These are phyloP conservation scores for Saprolegnia diclina DNA, from an alignment of 352 stramenopile species.

Conservation along the genomic window DNA sequence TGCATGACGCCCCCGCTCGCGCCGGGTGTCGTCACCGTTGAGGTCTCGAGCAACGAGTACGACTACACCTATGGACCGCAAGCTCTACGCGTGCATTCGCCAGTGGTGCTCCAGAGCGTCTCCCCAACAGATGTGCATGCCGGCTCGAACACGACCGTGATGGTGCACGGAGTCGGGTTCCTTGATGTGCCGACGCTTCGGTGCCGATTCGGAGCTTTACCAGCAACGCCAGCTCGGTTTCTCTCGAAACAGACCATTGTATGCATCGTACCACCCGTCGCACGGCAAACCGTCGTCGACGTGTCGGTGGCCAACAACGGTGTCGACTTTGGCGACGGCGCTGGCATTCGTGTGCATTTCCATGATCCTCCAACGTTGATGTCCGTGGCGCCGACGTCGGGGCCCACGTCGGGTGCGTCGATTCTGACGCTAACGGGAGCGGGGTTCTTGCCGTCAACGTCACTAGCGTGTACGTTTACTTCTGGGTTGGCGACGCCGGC, in stretches of 20 bases:
- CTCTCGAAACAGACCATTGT: conserved; percentile 32
- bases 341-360: conserved; percentile 33
- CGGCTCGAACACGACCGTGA: conserved; percentile 30
- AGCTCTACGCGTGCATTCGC: conserved; percentile 31
- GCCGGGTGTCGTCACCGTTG: not conserved
- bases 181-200: conserved; percentile 26
- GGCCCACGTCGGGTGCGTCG: conserved; percentile 29
- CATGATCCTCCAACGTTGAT: conserved; percentile 29
- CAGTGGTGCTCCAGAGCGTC: conserved; percentile 32
- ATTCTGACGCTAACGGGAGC: conserved; percentile 33
- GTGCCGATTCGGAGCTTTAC: conserved; percentile 37
- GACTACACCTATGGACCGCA: conserved; percentile 32
- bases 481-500: conserved; percentile 14
- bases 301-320: conserved; percentile 40
- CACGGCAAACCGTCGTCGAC: conserved; percentile 20
- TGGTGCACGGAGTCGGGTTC: conserved; percentile 29
- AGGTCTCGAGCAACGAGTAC: conserved; percentile 25
- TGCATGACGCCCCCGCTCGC: not conserved
- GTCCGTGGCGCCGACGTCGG: conserved; percentile 31
- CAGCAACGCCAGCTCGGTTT: conserved; percentile 24
- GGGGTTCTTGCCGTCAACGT: conserved; percentile 33
- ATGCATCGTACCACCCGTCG: conserved; percentile 32
- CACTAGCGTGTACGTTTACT: conserved; percentile 38
- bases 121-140: conserved; percentile 33
- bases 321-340: conserved; percentile 34